Conservation (phyloP, 148 eudicot species). For the Camellia lanceoleosa region DNA sequence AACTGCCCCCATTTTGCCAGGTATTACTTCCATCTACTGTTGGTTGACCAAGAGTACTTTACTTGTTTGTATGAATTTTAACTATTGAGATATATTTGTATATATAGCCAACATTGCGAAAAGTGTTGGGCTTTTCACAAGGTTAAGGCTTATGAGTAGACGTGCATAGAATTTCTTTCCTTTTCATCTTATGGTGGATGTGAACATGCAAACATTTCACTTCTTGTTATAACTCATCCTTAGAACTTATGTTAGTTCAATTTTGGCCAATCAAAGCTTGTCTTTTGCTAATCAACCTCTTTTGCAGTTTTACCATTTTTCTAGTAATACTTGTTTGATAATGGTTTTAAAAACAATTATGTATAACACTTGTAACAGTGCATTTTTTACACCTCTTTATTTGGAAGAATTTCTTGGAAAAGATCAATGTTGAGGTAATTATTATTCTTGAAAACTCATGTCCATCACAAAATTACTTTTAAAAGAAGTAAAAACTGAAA, state of each 20-base stretch:
- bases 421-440: background rate
- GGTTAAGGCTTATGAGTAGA: background rate
- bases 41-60: background rate
- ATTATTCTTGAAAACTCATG: background rate
- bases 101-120: background rate
- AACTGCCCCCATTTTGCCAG: constrained; percentile 64
- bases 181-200: background rate
- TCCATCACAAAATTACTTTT: background rate
- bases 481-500: background rate
- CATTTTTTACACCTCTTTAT: background rate
- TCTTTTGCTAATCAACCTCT: background rate
- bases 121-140: background rate
- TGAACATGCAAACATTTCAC: background rate
- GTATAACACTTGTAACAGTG: background rate
- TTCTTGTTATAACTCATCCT: background rate
- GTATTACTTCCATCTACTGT: constrained; percentile 25
- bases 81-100: background rate
- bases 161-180: background rate
- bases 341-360: background rate
- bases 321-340: background rate
- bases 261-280: background rate
- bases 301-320: background rate
- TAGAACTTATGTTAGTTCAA: background rate
- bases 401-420: background rate
- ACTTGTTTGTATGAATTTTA: background rate